Percentiles rank a stretch among this genome's conserved stretches.
phyloP scores from a whole-genome alignment of 2,329 filamentous ascomycete genomes.

The Aureobasidium lini region DNA sequence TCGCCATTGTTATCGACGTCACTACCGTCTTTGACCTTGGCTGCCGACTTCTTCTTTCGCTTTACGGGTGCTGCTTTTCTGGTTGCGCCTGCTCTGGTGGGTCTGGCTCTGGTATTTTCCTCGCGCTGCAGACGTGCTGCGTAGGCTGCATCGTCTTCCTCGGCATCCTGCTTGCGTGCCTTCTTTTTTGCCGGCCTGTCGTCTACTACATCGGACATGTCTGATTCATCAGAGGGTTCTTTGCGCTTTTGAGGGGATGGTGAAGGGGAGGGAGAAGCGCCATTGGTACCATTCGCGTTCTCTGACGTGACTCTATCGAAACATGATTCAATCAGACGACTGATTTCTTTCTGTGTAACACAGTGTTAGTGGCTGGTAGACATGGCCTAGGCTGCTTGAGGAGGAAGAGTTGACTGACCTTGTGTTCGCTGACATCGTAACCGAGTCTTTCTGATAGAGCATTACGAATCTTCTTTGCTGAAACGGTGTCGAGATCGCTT shows the following conservation, averaged over 20 bases:
- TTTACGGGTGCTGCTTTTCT: slow-evolving; percentile 49
- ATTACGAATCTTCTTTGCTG: slow-evolving; percentile 58
- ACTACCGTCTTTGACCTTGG: slow-evolving; percentile 76
- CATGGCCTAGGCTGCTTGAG: neutral
- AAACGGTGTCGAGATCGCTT: slow-evolving; percentile 57
- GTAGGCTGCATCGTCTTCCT: slow-evolving; percentile 77
- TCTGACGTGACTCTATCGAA: slow-evolving; percentile 38
- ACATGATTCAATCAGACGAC: slow-evolving; percentile 40
- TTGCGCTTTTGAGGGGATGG: slow-evolving; percentile 33
- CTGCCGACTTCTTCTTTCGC: slow-evolving; percentile 68
- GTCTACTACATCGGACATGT: slow-evolving; percentile 33
- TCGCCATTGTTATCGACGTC: slow-evolving; percentile 53
- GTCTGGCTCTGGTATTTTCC: slow-evolving; percentile 58
- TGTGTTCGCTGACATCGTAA: slow-evolving; percentile 55
- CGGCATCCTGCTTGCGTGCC: slow-evolving; percentile 56
- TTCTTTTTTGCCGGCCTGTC: slow-evolving; percentile 39
- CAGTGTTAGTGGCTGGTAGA: slow-evolving; percentile 12
- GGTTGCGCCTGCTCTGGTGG: slow-evolving; percentile 66
- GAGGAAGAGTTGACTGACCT: slow-evolving; percentile 39
- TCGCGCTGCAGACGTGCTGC: slow-evolving; percentile 87
- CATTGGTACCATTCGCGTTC: slow-evolving; percentile 20
- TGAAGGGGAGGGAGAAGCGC: slow-evolving; percentile 17
- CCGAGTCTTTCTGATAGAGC: slow-evolving; percentile 53
- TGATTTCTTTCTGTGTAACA: slow-evolving; percentile 34
- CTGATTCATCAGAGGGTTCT: slow-evolving; percentile 28